Conservation (phyloP, 306 rosid genomes). For the Quillaja saponaria region DNA sequence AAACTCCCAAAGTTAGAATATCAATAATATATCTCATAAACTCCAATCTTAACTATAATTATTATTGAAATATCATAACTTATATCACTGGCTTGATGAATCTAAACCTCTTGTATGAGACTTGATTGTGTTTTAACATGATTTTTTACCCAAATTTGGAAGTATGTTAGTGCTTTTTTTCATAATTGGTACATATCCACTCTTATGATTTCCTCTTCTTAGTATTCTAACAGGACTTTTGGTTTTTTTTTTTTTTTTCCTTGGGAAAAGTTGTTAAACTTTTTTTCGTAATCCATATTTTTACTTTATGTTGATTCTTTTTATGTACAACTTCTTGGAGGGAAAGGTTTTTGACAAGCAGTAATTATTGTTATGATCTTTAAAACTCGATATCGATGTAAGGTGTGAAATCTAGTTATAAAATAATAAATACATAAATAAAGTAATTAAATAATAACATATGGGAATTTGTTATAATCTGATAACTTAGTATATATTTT, state of each 20-base stretch:
- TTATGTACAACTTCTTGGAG: conserved; percentile 44
- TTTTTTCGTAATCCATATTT: conserved; percentile 5
- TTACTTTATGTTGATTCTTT: conserved; percentile 23
- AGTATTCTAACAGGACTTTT: not conserved
- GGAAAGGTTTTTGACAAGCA: conserved; percentile 65
- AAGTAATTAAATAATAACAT: too few species aligned
- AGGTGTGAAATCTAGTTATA: too few species aligned
- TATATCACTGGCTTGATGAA: conserved; percentile 93
- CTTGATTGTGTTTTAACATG: conserved; percentile 29
- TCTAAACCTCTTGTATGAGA: conserved; percentile 76
- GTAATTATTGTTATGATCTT: too few species aligned
- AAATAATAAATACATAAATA: too few species aligned
- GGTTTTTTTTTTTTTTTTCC: conserved; percentile 25
- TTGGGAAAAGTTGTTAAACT: not conserved
- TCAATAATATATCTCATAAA: too few species aligned
- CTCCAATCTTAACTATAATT: too few species aligned
- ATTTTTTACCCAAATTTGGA: conserved; percentile 7
- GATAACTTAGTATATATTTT: too few species aligned
- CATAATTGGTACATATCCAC: not conserved
- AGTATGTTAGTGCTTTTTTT: conserved; percentile 9
- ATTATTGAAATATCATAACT: too few species aligned
- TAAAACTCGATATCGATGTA: too few species aligned
- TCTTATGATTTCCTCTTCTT: conserved; percentile 11
- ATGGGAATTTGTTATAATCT: too few species aligned
- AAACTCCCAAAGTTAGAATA: too few species aligned